Evolutionary conservation across 1,284 basidiomycete species (phyloP).

Genomic region (Rhizopogon parksii): DNA sequence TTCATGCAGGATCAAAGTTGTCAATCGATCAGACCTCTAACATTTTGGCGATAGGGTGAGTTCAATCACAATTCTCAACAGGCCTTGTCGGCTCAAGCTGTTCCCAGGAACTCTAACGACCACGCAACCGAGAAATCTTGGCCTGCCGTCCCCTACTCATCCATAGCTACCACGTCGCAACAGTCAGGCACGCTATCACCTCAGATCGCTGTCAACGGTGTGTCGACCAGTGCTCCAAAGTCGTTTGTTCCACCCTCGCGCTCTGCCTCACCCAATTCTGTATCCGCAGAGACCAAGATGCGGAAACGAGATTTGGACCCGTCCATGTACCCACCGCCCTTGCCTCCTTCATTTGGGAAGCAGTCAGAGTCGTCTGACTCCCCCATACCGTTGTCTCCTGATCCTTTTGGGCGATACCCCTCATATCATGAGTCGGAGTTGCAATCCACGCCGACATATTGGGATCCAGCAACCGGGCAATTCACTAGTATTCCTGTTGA

Average conservation of each 20-base stretch:
- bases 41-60: neutral
- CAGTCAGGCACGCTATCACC: constrained; percentile 19
- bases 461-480: constrained; percentile 31
- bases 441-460: constrained; percentile 29
- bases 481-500: constrained; percentile 15
- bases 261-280: constrained; percentile 23
- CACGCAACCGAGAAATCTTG: constrained; percentile 26
- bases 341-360: constrained; percentile 24
- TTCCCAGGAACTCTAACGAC: neutral
- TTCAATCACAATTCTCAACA: neutral
- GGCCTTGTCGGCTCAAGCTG: neutral
- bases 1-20: constrained; percentile 2
- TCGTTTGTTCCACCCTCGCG: constrained; percentile 32
- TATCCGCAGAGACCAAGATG: constrained; percentile 43
- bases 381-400: constrained; percentile 66
- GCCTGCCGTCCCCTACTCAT: constrained; percentile 42
- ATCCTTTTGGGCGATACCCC: constrained; percentile 69
- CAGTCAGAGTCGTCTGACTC: constrained; percentile 31
- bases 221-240: constrained; percentile 51
- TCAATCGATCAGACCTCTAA: neutral
- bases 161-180: constrained; percentile 15
- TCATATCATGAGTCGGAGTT: constrained; percentile 36
- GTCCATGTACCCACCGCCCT: constrained; percentile 37
- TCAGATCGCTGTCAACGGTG: constrained; percentile 58
- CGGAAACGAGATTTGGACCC: constrained; percentile 49